Evolutionary conservation across 1,139 yeast genomes (phyloP).

Genomic region (Pichia sp.): DNA sequence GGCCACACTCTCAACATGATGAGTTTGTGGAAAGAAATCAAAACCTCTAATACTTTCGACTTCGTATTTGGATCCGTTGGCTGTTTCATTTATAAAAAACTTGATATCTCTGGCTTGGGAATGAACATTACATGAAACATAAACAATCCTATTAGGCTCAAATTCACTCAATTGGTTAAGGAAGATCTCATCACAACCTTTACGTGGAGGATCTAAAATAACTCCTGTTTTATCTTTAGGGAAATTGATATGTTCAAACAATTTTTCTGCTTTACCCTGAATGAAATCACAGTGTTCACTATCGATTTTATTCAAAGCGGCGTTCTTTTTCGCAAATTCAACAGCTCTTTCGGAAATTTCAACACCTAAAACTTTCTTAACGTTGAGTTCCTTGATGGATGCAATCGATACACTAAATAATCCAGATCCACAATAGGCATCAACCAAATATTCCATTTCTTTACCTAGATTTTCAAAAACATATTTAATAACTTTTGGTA

Average conservation of each 20-base stretch:
- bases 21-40: constrained; percentile 97
- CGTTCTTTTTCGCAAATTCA: constrained; percentile 77
- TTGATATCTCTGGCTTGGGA: constrained; percentile 94
- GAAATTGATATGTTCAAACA: constrained; percentile 69
- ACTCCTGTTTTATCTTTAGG: constrained; percentile 76
- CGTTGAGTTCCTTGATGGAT: constrained; percentile 34
- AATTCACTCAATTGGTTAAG: constrained; percentile 77
- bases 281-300: constrained; percentile 66
- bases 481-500: constrained; percentile 73
- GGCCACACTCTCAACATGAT: constrained; percentile 94
- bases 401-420: constrained; percentile 85
- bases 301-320: constrained; percentile 56
- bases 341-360: constrained; percentile 92
- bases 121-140: constrained; percentile 94
- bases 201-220: constrained; percentile 93
- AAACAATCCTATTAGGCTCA: constrained; percentile 78
- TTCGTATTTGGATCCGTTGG: constrained; percentile 51
- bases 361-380: constrained; percentile 81
- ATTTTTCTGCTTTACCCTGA: constrained; percentile 87
- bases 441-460: constrained; percentile 58
- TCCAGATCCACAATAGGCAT: constrained; percentile 97
- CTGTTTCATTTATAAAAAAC: constrained; percentile 64
- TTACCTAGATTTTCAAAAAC: constrained; percentile 57
- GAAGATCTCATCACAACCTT: constrained; percentile 89
- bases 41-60: constrained; percentile 86